phyloP scores from a whole-genome alignment of 2,329 filamentous ascomycete species.

The Zasmidium cellare region DNA sequence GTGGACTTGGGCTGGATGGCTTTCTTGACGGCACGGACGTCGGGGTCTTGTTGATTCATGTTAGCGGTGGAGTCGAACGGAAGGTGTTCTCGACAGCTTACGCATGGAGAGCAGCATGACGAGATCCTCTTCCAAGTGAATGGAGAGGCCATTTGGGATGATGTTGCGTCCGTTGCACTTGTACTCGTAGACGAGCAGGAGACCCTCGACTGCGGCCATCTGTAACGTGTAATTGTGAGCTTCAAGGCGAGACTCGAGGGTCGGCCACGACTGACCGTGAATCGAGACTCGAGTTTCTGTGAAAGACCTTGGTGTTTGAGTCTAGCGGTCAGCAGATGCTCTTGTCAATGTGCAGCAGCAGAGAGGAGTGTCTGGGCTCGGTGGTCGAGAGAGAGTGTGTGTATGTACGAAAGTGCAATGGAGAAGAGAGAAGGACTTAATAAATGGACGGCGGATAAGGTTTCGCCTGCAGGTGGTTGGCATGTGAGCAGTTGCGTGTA shows the following conservation, averaged over 20 bases:
- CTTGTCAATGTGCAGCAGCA: no score
- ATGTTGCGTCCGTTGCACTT: conserved; percentile 18
- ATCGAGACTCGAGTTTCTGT: no score
- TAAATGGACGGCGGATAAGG: no score
- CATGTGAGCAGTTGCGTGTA: no score
- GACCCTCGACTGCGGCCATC: not conserved
- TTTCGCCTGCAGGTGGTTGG: no score
- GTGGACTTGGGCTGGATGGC: conserved; percentile 11
- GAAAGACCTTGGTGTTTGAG: no score
- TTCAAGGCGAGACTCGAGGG: not conserved
- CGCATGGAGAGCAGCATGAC: conserved; percentile 11
- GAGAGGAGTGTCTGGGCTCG: no score
- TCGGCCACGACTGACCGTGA: not conserved
- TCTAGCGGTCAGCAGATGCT: no score
- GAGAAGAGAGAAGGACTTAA: no score
- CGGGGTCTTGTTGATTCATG: conserved; percentile 8
- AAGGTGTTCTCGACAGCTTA: not conserved
- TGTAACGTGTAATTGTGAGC: not conserved
- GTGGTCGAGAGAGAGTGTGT: no score
- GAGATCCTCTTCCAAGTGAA: conserved; percentile 13
- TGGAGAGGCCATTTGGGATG: conserved; percentile 12
- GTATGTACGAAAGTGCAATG: no score
- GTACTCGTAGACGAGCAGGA: conserved; percentile 16
- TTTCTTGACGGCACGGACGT: conserved; percentile 14
- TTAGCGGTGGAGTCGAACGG: not conserved